Evolutionary conservation across 1,284 basidiomycete species (phyloP).

Genomic region (Pulveroboletus sp.): DNA sequence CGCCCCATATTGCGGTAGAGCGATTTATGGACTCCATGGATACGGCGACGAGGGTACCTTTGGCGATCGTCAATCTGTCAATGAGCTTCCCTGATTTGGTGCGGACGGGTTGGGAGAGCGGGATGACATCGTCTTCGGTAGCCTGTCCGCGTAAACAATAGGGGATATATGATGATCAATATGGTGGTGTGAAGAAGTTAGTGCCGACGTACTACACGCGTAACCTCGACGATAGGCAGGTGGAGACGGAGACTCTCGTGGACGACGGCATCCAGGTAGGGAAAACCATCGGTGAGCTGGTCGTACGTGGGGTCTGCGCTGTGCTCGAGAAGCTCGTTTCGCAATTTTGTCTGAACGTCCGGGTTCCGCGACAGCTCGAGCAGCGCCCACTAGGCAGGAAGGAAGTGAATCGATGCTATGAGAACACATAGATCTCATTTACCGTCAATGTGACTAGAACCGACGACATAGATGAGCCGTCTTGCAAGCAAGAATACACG

Average conservation of each 20-base stretch:
- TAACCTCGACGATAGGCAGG: slow-evolving; percentile 34
- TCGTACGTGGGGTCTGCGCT: slow-evolving; percentile 27
- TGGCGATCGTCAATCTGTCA: slow-evolving; percentile 41
- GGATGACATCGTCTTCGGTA: slow-evolving; percentile 47
- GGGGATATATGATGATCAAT: too few species aligned
- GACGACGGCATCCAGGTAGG: too few species aligned
- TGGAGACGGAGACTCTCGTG: slow-evolving; percentile 7
- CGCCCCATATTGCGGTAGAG: slow-evolving; percentile 49
- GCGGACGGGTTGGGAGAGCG: too few species aligned
- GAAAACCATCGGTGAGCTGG: too few species aligned
- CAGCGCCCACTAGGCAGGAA: too few species aligned
- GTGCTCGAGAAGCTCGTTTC: slow-evolving; percentile 40
- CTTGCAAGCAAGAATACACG: background rate
- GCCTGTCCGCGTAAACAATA: slow-evolving; percentile 29
- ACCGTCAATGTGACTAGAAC: background rate
- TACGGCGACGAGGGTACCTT: slow-evolving; percentile 44
- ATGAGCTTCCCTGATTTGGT: too few species aligned
- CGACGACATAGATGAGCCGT: too few species aligned
- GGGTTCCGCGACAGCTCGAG: background rate
- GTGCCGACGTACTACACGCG: slow-evolving; percentile 39
- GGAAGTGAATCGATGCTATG: too few species aligned
- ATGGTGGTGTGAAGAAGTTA: too few species aligned
- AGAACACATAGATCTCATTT: background rate
- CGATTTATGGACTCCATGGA: slow-evolving; percentile 49
- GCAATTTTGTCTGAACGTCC: slow-evolving; percentile 39